Evolutionary conservation across 2,329 filamentous ascomycete genomes (phyloP).

Genomic region (Venturia aucupariae): DNA sequence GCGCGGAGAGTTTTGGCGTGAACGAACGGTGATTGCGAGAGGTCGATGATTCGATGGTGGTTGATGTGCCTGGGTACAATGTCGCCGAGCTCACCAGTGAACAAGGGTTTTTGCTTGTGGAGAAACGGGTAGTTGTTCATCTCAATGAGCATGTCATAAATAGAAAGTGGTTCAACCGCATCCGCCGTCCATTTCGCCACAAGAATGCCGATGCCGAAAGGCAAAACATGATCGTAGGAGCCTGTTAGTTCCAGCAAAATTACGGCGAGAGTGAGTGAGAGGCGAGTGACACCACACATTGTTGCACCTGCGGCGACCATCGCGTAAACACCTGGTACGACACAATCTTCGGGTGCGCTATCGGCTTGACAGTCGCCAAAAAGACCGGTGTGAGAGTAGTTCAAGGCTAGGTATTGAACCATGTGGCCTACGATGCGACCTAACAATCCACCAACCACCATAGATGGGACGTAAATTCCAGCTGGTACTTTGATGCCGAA

Average conservation of each 20-base stretch:
- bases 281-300: conserved; percentile 92
- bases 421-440: conserved; percentile 80
- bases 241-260: conserved; percentile 95
- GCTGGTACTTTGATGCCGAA: conserved; percentile 96
- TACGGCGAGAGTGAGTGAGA: conserved; percentile 88
- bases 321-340: conserved; percentile 76
- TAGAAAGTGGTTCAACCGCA: conserved; percentile 85
- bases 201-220: conserved; percentile 84
- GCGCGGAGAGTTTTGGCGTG: conserved; percentile 64
- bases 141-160: conserved; percentile 83
- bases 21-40: conserved; percentile 72
- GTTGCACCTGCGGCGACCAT: conserved; percentile 90
- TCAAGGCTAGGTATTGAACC: conserved; percentile 71
- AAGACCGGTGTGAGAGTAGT: conserved; percentile 59
- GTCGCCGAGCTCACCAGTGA: conserved; percentile 79
- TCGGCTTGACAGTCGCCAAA: conserved; percentile 66
- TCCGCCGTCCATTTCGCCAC: conserved; percentile 99
- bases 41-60: conserved; percentile 75
- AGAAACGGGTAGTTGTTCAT: conserved; percentile 97
- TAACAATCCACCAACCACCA: conserved; percentile 93
- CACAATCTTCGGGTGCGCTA: conserved; percentile 65
- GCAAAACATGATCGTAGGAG: conserved; percentile 87
- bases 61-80: conserved; percentile 65
- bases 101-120: conserved; percentile 88
- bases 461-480: conserved; percentile 95